phyloP scores from a whole-genome alignment of 768 basidiomycete genomes.

The Suillus lakei region DNA sequence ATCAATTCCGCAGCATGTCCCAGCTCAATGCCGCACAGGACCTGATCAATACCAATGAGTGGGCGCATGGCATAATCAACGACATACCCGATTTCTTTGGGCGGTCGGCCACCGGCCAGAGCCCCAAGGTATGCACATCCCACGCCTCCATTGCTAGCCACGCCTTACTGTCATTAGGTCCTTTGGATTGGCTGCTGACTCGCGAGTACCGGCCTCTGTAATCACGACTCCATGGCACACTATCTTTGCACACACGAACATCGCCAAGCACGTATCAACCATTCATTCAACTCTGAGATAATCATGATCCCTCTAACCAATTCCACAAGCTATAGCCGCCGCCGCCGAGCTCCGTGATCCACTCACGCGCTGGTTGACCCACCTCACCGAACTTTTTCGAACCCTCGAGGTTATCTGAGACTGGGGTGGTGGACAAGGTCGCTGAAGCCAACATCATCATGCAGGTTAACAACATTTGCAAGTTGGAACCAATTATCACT shows the following conservation, averaged over 20 bases:
- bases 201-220: constrained; percentile 83
- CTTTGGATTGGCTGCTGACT: constrained; percentile 88
- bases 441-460: constrained; percentile 64
- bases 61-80: constrained; percentile 63
- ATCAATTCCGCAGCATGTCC: background rate
- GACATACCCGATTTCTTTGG: constrained; percentile 69
- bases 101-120: constrained; percentile 60
- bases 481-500: constrained; percentile 46
- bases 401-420: constrained; percentile 43
- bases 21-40: background rate
- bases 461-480: constrained; percentile 59
- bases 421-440: constrained; percentile 47
- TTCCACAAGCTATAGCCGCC: constrained; percentile 55
- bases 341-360: constrained; percentile 42
- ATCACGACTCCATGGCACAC: constrained; percentile 79
- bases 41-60: constrained; percentile 62
- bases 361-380: constrained; percentile 73
- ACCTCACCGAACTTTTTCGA: constrained; percentile 56
- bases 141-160: background rate
- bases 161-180: constrained; percentile 43
- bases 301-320: constrained; percentile 51
- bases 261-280: constrained; percentile 70
- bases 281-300: background rate
- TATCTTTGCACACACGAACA: constrained; percentile 86
- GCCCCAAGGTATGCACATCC: constrained; percentile 62